phyloP scores from a whole-genome alignment of 1,139 yeast species.

The Magnusiomyces tetraspermus region DNA sequence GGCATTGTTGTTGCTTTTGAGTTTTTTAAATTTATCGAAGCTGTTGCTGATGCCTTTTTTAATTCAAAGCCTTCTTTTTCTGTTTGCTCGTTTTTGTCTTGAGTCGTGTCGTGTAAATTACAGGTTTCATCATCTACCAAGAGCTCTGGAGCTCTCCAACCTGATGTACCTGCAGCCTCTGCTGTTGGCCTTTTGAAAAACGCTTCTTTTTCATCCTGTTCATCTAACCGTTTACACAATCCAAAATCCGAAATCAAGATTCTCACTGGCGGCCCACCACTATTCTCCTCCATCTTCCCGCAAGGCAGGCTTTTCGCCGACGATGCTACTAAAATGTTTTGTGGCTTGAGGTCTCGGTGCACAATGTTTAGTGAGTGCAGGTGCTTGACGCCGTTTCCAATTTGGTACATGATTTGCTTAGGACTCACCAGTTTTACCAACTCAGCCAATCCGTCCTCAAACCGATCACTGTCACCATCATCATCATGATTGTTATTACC shows the following conservation, averaged over 20 bases:
- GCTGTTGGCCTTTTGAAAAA: constrained; percentile 89
- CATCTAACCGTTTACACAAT: constrained; percentile 79
- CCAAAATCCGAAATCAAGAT: constrained; percentile 87
- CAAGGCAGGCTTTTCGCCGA: constrained; percentile 38
- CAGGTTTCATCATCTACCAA: too few species aligned
- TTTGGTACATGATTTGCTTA: constrained; percentile 57
- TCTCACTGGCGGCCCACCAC: constrained; percentile 39
- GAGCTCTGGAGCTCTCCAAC: constrained; percentile 98
- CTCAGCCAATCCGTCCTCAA: too few species aligned
- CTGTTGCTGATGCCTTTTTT: too few species aligned
- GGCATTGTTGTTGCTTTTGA: too few species aligned
- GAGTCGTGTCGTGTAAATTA: too few species aligned
- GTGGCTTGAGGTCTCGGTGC: constrained; percentile 94
- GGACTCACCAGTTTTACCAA: too few species aligned
- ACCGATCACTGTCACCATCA: too few species aligned
- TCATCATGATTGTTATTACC: too few species aligned
- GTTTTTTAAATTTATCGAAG: too few species aligned
- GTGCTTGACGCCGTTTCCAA: constrained; percentile 78
- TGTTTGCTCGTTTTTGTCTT: too few species aligned
- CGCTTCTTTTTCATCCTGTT: constrained; percentile 87
- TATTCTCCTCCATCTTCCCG: too few species aligned
- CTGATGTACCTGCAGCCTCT: constrained; percentile 92
- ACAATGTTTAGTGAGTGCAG: constrained; percentile 86
- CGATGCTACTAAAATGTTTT: constrained; percentile 79
- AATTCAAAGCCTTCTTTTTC: too few species aligned